Evolutionary conservation across 306 rosid species (phyloP).

Genomic region (Hylodesmum podocarpum): DNA sequence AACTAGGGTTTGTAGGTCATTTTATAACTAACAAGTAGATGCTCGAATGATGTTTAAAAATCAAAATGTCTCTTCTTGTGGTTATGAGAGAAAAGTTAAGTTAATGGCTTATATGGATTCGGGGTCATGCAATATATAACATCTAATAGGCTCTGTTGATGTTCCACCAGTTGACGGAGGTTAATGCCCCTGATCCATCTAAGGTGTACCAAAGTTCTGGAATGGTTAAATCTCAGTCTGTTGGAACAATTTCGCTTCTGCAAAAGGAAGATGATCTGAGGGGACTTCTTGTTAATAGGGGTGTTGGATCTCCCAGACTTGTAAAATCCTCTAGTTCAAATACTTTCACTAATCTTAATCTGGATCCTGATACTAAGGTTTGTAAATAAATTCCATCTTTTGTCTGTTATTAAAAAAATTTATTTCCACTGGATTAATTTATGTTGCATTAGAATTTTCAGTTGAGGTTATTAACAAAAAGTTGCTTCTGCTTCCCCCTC

Average conservation of each 20-base stretch:
- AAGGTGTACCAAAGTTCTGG: conserved; percentile 58
- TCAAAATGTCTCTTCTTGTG: conserved; percentile 22
- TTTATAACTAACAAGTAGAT: conserved; percentile 3
- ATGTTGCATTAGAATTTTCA: neutral
- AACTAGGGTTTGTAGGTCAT: neutral
- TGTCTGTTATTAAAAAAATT: conserved; percentile 3
- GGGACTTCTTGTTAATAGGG: conserved; percentile 82
- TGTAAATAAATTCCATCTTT: conserved; percentile 26
- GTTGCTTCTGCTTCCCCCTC: conserved; percentile 13
- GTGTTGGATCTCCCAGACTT: conserved; percentile 86
- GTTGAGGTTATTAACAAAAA: conserved; percentile 22
- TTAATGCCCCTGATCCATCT: conserved; percentile 53
- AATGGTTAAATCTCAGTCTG: conserved; percentile 79
- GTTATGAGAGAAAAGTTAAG: conserved; percentile 1
- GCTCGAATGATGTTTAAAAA: conserved; percentile 5
- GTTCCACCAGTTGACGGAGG: conserved; percentile 67
- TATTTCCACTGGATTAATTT: conserved; percentile 11
- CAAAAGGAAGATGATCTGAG: conserved; percentile 72
- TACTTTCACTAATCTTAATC: conserved; percentile 47
- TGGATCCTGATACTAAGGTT: conserved; percentile 69
- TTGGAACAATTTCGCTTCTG: conserved; percentile 63
- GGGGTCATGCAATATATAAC: conserved; percentile 16
- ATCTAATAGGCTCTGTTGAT: conserved; percentile 30
- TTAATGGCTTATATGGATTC: conserved; percentile 10
- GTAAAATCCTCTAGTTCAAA: conserved; percentile 64